Base-by-base conservation (phyloP, 805 yeast species). In the Candida peoriensis region DNA sequence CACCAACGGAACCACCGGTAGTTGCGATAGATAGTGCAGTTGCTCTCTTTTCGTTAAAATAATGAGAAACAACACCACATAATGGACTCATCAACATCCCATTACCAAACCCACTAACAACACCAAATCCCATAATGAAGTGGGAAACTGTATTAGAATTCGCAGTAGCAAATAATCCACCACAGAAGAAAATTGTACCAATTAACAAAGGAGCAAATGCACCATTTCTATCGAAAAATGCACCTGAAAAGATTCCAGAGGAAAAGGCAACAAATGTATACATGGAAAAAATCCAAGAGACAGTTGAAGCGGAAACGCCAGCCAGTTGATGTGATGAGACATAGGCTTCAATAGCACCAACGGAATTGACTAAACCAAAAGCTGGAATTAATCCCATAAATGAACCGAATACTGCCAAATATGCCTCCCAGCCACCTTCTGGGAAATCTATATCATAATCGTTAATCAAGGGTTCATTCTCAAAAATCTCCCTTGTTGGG, bases 231-330 rank as follows among this genome's bases (percentile, higher is more conserved):
- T 82, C 89, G 52, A 81, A 82, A 19, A 76, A 54, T 4, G 76
- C 71, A 16, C 81, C 88, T 3, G 74, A 66, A 20, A 76, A 54
- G 13, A 76, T 61, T 6, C 78, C 74, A 18, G 72, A 62, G n/a
- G 70, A 55, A 43, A 72, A 75, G 9, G 76, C 64, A 24, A 77
- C 52, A 9, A 74, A 66, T 38, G 73, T 57, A 54, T 70, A 78
- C 25, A 80, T 59, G 11, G 87, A 78, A 47, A 81, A 81, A 36
- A 81, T 74, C 86, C 86, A 78, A 1, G 84, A 70, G 2, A 75
- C 64, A 0, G 74, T 63, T 1, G 81, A 67, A 0, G 75, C 63
- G 7, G 71, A 57, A 2, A 67, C 65, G 21, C 62, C 44, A 1
- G 63, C 65, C 47, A 81, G 57, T 55, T 81, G 88, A 57, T 81